Percentiles rank a stretch among this genome's conserved stretches.
phyloP scores from a whole-genome alignment of 1,284 basidiomycete species.

The Porogramme epimiltina region DNA sequence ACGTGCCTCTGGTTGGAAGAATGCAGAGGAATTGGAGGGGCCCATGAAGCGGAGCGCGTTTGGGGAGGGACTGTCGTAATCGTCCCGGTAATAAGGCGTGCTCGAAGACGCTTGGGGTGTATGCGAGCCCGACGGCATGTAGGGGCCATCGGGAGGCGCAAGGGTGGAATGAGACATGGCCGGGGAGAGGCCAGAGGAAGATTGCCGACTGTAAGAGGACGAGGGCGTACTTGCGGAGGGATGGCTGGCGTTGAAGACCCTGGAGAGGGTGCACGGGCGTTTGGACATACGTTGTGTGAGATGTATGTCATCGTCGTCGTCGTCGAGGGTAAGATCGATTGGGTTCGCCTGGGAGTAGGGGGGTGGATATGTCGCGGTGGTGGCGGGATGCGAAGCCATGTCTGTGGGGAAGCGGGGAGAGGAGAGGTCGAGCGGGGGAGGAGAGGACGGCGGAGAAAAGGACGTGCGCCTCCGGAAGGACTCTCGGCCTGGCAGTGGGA shows the following conservation, averaged over 20 bases:
- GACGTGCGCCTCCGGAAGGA: slow-evolving; percentile 2
- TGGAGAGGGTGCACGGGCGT: slow-evolving; percentile 23
- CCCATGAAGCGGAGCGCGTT: slow-evolving; percentile 26
- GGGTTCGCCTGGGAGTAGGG: slow-evolving; percentile 29
- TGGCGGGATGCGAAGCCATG: slow-evolving; percentile 22
- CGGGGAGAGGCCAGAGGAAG: slow-evolving; percentile 33
- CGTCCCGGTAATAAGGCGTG: slow-evolving; percentile 7
- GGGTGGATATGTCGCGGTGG: slow-evolving; percentile 18
- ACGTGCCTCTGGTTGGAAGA: slow-evolving; percentile 29
- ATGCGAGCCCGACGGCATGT: slow-evolving; percentile 5
- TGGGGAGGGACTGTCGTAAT: slow-evolving; percentile 15
- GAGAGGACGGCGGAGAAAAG: slow-evolving; percentile 8
- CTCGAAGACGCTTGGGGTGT: slow-evolving; percentile 2
- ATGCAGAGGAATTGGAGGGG: slow-evolving; percentile 34
- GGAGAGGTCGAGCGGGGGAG: slow-evolving; percentile 6
- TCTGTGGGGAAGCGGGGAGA: neutral
- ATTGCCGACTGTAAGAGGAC: slow-evolving; percentile 22
- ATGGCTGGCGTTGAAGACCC: slow-evolving; percentile 29
- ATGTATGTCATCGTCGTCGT: slow-evolving; percentile 30
- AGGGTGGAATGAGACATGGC: slow-evolving; percentile 32
- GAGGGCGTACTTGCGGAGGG: slow-evolving; percentile 8
- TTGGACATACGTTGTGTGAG: slow-evolving; percentile 28
- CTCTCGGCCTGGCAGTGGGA: slow-evolving; percentile 20
- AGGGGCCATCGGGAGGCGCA: slow-evolving; percentile 11
- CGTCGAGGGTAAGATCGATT: slow-evolving; percentile 37